These are phyloP conservation scores for Cicer arietinum DNA, from an alignment of 306 rosid species.

Conservation along the genomic window DNA sequence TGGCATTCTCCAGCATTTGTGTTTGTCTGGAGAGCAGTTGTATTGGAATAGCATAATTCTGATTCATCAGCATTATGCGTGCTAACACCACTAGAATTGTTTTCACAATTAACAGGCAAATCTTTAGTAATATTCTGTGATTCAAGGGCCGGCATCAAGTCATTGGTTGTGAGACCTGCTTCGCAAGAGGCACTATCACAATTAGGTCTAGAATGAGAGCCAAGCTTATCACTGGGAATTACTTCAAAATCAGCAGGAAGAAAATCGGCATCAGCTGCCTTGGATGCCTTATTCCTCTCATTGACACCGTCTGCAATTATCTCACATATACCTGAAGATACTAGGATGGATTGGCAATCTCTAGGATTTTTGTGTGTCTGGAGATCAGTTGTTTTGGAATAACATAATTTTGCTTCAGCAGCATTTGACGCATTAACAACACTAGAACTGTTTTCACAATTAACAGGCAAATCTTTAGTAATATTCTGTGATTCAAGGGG, in stretches of 20 bases:
- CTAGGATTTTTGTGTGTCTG: conserved; percentile 42
- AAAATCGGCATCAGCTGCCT: conserved; percentile 18
- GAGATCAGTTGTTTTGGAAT: conserved; percentile 21
- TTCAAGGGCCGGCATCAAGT: conserved; percentile 23
- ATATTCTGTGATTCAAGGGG: conserved; percentile 37
- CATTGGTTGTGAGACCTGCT: conserved; percentile 33
- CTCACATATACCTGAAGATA: conserved; percentile 32
- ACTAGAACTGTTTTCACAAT: conserved; percentile 28
- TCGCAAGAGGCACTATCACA: conserved; percentile 41
- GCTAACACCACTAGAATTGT: conserved; percentile 26
- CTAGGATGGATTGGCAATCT: conserved; percentile 41
- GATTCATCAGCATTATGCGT: conserved; percentile 39
- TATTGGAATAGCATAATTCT: conserved; percentile 32
- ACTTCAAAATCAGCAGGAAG: conserved; percentile 30
- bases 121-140: conserved; percentile 38
- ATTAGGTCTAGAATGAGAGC: conserved; percentile 31
- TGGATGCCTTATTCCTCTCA: conserved; percentile 33
- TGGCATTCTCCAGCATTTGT: conserved; percentile 48
- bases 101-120: conserved; percentile 38
- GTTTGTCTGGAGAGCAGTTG: conserved; percentile 29
- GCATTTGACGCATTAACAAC: conserved; percentile 35
- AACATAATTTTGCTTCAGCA: conserved; percentile 37
- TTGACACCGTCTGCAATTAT: conserved; percentile 32
- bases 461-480: conserved; percentile 35
- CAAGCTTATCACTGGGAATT: background rate